Base-by-base conservation (phyloP, 768 basidiomycete species). In the Clavulina sp. region DNA sequence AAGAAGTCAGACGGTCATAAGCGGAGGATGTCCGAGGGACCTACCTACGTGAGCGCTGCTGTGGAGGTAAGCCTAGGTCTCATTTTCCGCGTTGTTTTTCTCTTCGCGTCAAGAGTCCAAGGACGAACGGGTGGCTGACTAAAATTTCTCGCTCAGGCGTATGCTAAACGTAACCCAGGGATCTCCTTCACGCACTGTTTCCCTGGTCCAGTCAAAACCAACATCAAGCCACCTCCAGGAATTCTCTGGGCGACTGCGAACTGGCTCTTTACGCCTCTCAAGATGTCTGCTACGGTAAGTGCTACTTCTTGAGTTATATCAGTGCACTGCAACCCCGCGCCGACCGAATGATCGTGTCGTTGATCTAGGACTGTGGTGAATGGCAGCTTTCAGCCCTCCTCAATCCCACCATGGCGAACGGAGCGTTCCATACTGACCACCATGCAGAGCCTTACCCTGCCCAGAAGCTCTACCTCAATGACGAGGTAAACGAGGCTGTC, bases 111-210 rank as follows among this genome's bases (percentile, higher is more conserved):
- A n/a, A n/a, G n/a, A n/a, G n/a, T n/a, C n/a, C n/a, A n/a, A n/a
- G n/a, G n/a, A n/a, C 7, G 26, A 13, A 13, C 26, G 43, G n/a
- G n/a, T n/a, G n/a, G n/a, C n/a, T n/a, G 7, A 33, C 7, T 33
- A 33, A 13, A 13, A 31, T 6, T 49, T 49, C 24, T 34, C 31
- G 6, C 24, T 30, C 2, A 56, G 55, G 55, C 48, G 49, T 56
- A 51, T 28, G 2, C 53, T 1, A 18, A n/a, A 21, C 44, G 38
- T 5, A 29, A 56, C 21, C 54, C 55, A 2, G n/a, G 23, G 5
- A 21, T 56, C 24, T 29, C 46, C 31, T 56, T 56, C 54, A 55
- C 41, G 4, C 55, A 56, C 32, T 41, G 30, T 28, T n/a, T 16
- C 3, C 55, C 55, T 2, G 55, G 55, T 5, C 28, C 24, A 2